These are phyloP conservation scores for Pseudocercospora ulei DNA, from an alignment of 2,329 filamentous ascomycete species.

Conservation along the genomic window DNA sequence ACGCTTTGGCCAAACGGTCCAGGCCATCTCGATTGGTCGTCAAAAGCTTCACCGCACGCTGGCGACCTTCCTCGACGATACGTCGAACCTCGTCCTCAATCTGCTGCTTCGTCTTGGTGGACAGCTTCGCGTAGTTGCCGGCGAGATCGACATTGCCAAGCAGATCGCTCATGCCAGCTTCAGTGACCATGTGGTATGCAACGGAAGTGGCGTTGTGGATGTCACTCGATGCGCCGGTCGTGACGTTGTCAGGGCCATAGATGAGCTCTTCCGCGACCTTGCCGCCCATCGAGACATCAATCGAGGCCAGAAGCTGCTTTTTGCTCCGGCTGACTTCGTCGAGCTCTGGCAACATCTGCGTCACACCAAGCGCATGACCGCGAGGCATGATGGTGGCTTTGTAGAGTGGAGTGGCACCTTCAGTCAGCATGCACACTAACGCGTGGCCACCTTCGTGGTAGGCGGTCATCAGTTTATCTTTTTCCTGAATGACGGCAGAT, in stretches of 20 bases:
- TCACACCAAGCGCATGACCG: constrained; percentile 76
- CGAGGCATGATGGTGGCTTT: constrained; percentile 96
- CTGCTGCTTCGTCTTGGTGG: constrained; percentile 71
- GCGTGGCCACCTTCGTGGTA: constrained; percentile 96
- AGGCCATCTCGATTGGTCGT: constrained; percentile 70
- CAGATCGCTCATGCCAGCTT: constrained; percentile 76
- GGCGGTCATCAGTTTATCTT: constrained; percentile 92
- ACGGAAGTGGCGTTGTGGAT: constrained; percentile 70
- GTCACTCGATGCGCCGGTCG: constrained; percentile 76
- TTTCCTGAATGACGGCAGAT: constrained; percentile 79
- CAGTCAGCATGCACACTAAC: constrained; percentile 74
- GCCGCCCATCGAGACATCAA: constrained; percentile 73
- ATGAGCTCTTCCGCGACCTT: constrained; percentile 86
- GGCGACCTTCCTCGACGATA: constrained; percentile 69
- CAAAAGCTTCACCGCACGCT: constrained; percentile 62
- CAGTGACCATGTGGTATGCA: constrained; percentile 79
- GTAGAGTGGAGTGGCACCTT: constrained; percentile 69
- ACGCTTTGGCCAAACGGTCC: constrained; percentile 74
- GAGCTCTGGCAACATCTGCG: constrained; percentile 77
- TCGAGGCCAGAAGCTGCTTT: constrained; percentile 67
- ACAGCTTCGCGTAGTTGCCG: constrained; percentile 69
- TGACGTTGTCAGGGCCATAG: constrained; percentile 83
- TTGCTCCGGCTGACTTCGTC: constrained; percentile 87
- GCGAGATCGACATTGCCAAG: constrained; percentile 85
- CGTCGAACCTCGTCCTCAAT: constrained; percentile 85